Conservation (phyloP, 148 eudicot genomes). For the Mesembryanthemum crystallinum region DNA sequence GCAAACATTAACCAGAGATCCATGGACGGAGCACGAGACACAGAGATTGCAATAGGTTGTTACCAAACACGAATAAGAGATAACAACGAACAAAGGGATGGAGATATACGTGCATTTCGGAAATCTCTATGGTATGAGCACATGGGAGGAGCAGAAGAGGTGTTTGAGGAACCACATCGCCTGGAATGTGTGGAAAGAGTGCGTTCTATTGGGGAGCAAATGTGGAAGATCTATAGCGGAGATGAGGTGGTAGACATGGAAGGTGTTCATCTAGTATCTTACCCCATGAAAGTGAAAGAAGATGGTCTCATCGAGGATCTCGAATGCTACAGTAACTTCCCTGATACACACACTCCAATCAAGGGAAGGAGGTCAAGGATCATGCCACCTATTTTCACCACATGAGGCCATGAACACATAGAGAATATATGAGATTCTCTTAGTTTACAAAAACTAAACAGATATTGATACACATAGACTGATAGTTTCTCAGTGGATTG, state of each 20-base stretch:
- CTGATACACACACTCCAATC: conserved; percentile 68
- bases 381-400: conserved; percentile 76
- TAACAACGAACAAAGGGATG: conserved; percentile 19
- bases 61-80: conserved; percentile 41
- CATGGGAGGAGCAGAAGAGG: conserved; percentile 55
- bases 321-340: conserved; percentile 42
- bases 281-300: conserved; percentile 56
- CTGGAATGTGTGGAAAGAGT: conserved; percentile 53
- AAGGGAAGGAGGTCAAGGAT: conserved; percentile 74
- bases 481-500: not conserved
- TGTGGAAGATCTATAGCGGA: conserved; percentile 65
- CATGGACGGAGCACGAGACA: conserved; percentile 92
- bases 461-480: not conserved
- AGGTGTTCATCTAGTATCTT: conserved; percentile 72
- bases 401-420: conserved; percentile 33
- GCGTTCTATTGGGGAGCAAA: conserved; percentile 57
- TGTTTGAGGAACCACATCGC: conserved; percentile 50
- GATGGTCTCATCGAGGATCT: conserved; percentile 59
- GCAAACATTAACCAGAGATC: conserved; percentile 93
- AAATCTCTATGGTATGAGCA: conserved; percentile 95
- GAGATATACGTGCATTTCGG: conserved; percentile 55
- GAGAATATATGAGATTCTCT: not conserved
- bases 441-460: not conserved
- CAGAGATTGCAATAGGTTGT: conserved; percentile 93
- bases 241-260: conserved; percentile 75